Evolutionary conservation across 768 basidiomycete genomes (phyloP).

Genomic region (Myochromella boudieri): DNA sequence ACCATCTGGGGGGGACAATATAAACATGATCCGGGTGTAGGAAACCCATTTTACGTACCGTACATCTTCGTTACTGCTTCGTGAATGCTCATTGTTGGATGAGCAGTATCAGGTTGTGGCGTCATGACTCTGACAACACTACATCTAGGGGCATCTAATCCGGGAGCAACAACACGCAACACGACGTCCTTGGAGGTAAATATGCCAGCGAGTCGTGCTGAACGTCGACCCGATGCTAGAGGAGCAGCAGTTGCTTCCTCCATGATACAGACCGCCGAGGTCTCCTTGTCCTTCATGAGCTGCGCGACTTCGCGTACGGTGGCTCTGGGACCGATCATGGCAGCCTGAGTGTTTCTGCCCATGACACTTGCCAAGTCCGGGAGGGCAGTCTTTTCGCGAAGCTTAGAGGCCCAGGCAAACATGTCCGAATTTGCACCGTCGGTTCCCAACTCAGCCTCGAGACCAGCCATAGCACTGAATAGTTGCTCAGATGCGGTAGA

Average conservation of each 20-base stretch:
- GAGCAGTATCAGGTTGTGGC: neutral
- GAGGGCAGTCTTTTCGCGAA: neutral
- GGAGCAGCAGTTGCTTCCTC: neutral
- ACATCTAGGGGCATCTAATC: neutral
- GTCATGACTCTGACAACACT: neutral
- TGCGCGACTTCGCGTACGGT: neutral
- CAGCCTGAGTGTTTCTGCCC: no score
- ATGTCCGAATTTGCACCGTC: neutral
- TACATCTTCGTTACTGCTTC: conserved; percentile 1
- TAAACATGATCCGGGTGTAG: neutral
- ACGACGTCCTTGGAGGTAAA: neutral
- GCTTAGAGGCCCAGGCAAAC: neutral
- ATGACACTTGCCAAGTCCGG: neutral
- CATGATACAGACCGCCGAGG: neutral
- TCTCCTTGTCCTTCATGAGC: conserved; percentile 1
- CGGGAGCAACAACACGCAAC: neutral
- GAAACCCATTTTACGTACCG: neutral
- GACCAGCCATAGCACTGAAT: neutral
- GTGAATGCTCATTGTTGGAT: neutral
- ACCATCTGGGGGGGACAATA: no score
- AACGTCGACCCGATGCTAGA: no score
- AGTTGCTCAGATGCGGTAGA: neutral
- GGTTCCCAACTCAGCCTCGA: neutral
- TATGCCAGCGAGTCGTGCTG: neutral
- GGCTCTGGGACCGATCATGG: neutral